Evolutionary conservation across 2,329 filamentous ascomycete genomes (phyloP).

Genomic region (Knufia petricola): DNA sequence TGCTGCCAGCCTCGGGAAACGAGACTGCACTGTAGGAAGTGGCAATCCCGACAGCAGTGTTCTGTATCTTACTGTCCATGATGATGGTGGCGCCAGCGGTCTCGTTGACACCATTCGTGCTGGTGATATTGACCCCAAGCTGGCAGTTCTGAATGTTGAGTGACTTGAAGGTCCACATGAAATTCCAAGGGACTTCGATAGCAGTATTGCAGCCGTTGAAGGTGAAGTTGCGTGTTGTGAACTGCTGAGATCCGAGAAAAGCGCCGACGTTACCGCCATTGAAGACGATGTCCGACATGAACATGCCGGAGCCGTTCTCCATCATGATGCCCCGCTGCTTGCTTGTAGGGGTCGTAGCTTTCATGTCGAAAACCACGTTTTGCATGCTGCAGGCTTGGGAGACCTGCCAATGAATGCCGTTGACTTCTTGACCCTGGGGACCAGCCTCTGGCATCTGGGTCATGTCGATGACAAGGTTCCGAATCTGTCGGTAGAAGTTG

Average conservation of each 20-base stretch:
- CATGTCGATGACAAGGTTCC: constrained; percentile 72
- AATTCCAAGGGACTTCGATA: constrained; percentile 87
- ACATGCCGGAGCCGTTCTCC: constrained; percentile 72
- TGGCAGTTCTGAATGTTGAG: constrained; percentile 63
- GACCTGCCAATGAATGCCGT: constrained; percentile 76
- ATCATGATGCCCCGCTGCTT: constrained; percentile 71
- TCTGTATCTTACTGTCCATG: constrained; percentile 67
- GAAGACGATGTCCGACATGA: constrained; percentile 75
- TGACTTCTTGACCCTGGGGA: constrained; percentile 38
- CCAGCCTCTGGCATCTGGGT: constrained; percentile 47
- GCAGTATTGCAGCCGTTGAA: constrained; percentile 77
- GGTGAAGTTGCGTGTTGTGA: constrained; percentile 70
- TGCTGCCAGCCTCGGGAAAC: constrained; percentile 62
- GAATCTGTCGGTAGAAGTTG: constrained; percentile 76
- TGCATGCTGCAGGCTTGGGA: constrained; percentile 73
- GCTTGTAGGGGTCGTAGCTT: constrained; percentile 56
- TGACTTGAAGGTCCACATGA: constrained; percentile 73
- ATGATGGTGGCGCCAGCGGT: constrained; percentile 78
- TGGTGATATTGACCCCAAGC: constrained; percentile 72
- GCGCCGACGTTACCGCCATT: constrained; percentile 70
- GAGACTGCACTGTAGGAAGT: constrained; percentile 56
- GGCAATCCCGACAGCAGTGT: constrained; percentile 65
- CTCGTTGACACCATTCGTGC: constrained; percentile 48
- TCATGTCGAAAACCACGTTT: constrained; percentile 75
- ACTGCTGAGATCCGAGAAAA: constrained; percentile 79